Evolutionary conservation across 495 filamentous ascomycete species (phyloP).

Genomic region (Aspergillus bertholletiae): DNA sequence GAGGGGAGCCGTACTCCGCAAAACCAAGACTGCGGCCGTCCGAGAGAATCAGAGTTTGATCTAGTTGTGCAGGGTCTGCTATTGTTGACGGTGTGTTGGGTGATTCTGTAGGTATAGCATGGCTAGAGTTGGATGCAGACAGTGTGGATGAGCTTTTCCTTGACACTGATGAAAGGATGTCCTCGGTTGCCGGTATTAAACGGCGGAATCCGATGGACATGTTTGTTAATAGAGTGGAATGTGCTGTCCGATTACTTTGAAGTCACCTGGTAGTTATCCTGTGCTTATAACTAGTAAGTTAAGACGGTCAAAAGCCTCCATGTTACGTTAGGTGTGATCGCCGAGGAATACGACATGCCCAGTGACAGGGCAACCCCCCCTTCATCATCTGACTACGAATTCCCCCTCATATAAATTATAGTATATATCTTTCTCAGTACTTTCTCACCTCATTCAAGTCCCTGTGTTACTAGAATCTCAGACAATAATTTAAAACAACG

Average conservation of each 20-base stretch:
- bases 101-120: not conserved
- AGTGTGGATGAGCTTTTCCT: not conserved
- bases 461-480: too few species aligned
- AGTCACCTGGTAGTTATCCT: not conserved
- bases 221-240: not conserved
- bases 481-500: too few species aligned
- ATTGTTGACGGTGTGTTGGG: not conserved
- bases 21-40: constrained; percentile 38
- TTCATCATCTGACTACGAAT: not conserved
- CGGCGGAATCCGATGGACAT: not conserved
- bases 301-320: not conserved
- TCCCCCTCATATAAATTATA: too few species aligned
- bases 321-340: not conserved
- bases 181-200: not conserved
- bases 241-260: not conserved
- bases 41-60: constrained; percentile 31
- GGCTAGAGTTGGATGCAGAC: not conserved
- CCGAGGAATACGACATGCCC: not conserved
- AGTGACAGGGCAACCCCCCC: not conserved
- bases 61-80: not conserved
- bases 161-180: not conserved
- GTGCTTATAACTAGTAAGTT: not conserved
- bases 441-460: too few species aligned
- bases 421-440: too few species aligned
- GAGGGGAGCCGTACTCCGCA: constrained; percentile 36